phyloP scores from a whole-genome alignment of 768 basidiomycete species.

The Roridomyces roridus region DNA sequence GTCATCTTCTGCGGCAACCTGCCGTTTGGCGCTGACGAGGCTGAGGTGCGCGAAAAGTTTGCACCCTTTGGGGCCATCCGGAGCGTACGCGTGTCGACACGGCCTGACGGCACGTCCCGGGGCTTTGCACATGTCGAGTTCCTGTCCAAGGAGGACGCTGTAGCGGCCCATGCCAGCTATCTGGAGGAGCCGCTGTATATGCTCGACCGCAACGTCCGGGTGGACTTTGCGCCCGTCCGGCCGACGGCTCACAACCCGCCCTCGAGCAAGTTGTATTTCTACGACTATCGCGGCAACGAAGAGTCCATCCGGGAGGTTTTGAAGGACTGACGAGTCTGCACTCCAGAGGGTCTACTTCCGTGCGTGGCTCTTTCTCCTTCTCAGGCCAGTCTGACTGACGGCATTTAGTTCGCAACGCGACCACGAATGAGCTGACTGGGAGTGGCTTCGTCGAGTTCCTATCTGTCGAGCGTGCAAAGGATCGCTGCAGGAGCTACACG shows the following conservation, averaged over 20 bases:
- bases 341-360: slow-evolving; percentile 24
- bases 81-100: slow-evolving; percentile 39
- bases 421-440: slow-evolving; percentile 35
- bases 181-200: slow-evolving; percentile 55
- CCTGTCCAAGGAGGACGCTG: slow-evolving; percentile 40
- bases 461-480: slow-evolving; percentile 47
- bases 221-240: slow-evolving; percentile 43
- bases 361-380: slow-evolving; percentile 3
- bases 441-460: slow-evolving; percentile 63
- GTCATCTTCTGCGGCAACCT: slow-evolving; percentile 58
- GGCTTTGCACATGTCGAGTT: slow-evolving; percentile 58
- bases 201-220: slow-evolving; percentile 48
- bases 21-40: slow-evolving; percentile 51
- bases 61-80: slow-evolving; percentile 48
- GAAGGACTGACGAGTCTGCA: slow-evolving; percentile 24
- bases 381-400: not conserved
- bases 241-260: slow-evolving; percentile 22
- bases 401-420: slow-evolving; percentile 37
- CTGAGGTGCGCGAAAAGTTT: slow-evolving; percentile 48
- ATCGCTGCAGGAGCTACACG: slow-evolving; percentile 49
- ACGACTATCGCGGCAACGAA: slow-evolving; percentile 32
- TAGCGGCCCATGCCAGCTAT: slow-evolving; percentile 40
- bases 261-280: slow-evolving; percentile 37
- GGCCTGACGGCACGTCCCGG: slow-evolving; percentile 41
- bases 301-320: slow-evolving; percentile 33